Evolutionary conservation across 306 rosid genomes (phyloP), one percentile per base, ranked within the genome.

Genomic region (Begonia fuchsioides): DNA sequence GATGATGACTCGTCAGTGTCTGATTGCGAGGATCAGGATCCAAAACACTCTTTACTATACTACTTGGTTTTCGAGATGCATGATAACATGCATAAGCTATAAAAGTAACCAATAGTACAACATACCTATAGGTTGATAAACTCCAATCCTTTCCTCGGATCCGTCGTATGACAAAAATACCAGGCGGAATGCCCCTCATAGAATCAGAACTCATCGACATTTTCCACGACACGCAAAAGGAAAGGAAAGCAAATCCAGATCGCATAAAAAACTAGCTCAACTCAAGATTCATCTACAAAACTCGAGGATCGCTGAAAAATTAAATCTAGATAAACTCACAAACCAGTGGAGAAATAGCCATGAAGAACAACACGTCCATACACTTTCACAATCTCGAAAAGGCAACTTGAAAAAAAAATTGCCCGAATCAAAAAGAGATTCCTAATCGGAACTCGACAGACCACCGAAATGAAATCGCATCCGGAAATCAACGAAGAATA

Each of bases 31-130:
- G 56, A 8, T 72, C 67, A 6, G 93, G 95, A 55, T 75, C 66
- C 35, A 86, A 35, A 2, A 86, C 78, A 57, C 85, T 76, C 60
- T 81, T 78, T 1, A 86, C 86, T 39, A 81, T 81, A 8, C 95
- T 71, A 9, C 66, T 76, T 11, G 82, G 77, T 52, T 86, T 86
- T 56, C 95, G 45, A 1, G 95, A 73, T 32, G 95, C 95, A 53
- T 86, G 95, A 62, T 81, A 86, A 13, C 93, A 76, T 2, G 87
- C 54, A 53, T 86, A 86, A 8, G 95, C 93, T 2, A 78, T 12
- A 63, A 86, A 86, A 0, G 95, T 81, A 13, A 76, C 49, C 0
- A 86, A 14, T 47, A 86, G 49, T 14, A 86, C 73, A 3, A 58
- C 53, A 56, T 82, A 86, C 44, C 90, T 73, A n/a, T 79, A 77